Conservation (phyloP, 2,329 filamentous ascomycete species). For the Macrophomina tecta region DNA sequence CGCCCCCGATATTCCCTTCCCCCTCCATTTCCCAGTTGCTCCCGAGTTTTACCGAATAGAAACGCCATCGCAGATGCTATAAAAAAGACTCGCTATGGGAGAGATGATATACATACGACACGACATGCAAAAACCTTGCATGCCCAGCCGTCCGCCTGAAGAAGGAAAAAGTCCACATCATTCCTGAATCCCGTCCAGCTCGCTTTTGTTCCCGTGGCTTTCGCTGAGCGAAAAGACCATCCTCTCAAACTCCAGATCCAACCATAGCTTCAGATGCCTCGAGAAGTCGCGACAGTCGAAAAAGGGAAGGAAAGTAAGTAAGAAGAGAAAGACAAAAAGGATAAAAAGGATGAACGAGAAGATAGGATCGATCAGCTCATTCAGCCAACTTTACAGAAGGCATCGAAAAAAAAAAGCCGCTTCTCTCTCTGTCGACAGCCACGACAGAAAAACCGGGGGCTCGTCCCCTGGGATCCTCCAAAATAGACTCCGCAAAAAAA, state of each 20-base stretch:
- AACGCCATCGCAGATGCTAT: constrained; percentile 21
- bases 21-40: background rate
- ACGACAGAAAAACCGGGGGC: background rate
- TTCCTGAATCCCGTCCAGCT: constrained; percentile 5
- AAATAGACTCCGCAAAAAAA: constrained; percentile 8
- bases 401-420: background rate
- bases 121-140: background rate
- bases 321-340: background rate
- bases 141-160: background rate
- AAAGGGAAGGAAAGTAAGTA: background rate
- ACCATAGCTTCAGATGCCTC: background rate
- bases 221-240: background rate
- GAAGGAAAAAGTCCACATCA: background rate
- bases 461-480: background rate
- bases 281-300: background rate
- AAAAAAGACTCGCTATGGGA: constrained; percentile 8
- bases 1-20: background rate
- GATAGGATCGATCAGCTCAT: background rate
- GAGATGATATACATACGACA: constrained; percentile 14
- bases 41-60: background rate
- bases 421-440: constrained; percentile 4
- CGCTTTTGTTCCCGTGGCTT: background rate
- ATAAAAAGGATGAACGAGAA: background rate
- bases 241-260: background rate
- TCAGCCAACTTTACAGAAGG: background rate